phyloP scores from a whole-genome alignment of 768 basidiomycete genomes.

The Lentinula sp. region DNA sequence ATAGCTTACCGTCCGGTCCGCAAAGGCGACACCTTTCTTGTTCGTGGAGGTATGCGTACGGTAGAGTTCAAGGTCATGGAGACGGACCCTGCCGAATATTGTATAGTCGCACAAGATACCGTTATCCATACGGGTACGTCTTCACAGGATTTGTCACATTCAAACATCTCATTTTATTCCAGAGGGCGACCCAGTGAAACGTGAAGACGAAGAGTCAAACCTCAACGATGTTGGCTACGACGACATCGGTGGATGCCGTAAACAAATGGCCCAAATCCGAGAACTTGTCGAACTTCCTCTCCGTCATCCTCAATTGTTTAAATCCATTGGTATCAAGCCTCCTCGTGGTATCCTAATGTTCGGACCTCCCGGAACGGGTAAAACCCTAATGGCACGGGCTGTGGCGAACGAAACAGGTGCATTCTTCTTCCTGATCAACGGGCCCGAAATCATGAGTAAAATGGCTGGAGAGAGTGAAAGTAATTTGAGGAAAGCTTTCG shows the following conservation, averaged over 20 bases:
- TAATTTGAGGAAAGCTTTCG: slow-evolving; percentile 96
- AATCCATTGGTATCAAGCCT: slow-evolving; percentile 99
- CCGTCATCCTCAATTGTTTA: slow-evolving; percentile 98
- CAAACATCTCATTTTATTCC: slow-evolving; percentile 11
- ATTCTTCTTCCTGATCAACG: slow-evolving; percentile 99
- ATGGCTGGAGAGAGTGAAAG: slow-evolving; percentile 99
- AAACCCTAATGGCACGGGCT: slow-evolving; percentile 98
- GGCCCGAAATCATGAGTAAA: slow-evolving; percentile 99
- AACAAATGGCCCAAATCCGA: slow-evolving; percentile 99
- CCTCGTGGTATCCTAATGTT: slow-evolving; percentile 98
- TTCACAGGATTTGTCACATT: not conserved
- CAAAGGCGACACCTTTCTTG: slow-evolving; percentile 98
- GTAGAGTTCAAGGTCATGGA: slow-evolving; percentile 99
- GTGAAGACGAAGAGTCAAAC: slow-evolving; percentile 97
- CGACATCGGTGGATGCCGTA: slow-evolving; percentile 98
- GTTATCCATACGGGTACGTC: slow-evolving; percentile 83
- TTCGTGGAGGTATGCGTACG: slow-evolving; percentile 96
- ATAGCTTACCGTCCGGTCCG: slow-evolving; percentile 89
- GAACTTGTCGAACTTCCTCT: slow-evolving; percentile 97
- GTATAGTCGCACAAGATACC: slow-evolving; percentile 98
- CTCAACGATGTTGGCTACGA: slow-evolving; percentile 97
- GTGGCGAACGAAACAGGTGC: slow-evolving; percentile 99
- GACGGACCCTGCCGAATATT: slow-evolving; percentile 96
- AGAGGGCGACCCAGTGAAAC: slow-evolving; percentile 98
- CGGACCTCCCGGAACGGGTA: slow-evolving; percentile 98